Percentiles rank a stretch among this genome's conserved stretches.
These are phyloP conservation scores for Bondarzewia mesenterica DNA, from an alignment of 1,284 basidiomycete species.

Conservation along the genomic window DNA sequence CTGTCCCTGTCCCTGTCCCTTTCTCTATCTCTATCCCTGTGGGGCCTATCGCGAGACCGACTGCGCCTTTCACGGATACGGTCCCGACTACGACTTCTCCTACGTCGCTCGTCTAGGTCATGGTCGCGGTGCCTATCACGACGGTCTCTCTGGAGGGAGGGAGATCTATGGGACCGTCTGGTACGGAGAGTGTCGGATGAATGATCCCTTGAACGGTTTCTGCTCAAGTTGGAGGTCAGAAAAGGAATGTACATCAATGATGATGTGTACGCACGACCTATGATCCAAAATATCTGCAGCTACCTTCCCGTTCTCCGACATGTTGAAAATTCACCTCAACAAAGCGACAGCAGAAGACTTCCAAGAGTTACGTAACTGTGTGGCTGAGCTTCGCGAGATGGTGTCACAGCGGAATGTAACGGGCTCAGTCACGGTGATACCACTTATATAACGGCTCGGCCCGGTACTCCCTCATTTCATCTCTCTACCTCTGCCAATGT, in stretches of 20 bases:
- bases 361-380: too few relatives aligned
- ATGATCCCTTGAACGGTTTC: constrained; percentile 47
- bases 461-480: too few relatives aligned
- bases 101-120: constrained; percentile 45
- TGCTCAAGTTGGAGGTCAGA: constrained; percentile 6
- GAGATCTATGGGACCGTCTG: constrained; percentile 60
- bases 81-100: constrained; percentile 39
- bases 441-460: too few relatives aligned
- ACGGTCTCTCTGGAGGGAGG: constrained; percentile 38
- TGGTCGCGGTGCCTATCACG: constrained; percentile 44
- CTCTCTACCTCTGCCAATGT: too few relatives aligned
- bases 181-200: constrained; percentile 69
- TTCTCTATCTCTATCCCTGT: constrained; percentile 37
- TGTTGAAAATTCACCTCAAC: constrained; percentile 4
- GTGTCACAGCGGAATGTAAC: too few relatives aligned
- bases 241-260: background rate
- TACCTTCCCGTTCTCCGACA: constrained; percentile 13
- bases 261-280: constrained; percentile 9
- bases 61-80: constrained; percentile 33
- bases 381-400: too few relatives aligned
- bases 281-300: constrained; percentile 9
- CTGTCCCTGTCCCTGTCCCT: constrained; percentile 33
- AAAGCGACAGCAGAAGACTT: background rate
- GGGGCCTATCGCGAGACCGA: constrained; percentile 25
- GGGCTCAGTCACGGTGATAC: too few relatives aligned